Evolutionary conservation across 1,284 basidiomycete species (phyloP), one percentile per base, ranked within the genome.

Genomic region (Athelia psychrophila): DNA sequence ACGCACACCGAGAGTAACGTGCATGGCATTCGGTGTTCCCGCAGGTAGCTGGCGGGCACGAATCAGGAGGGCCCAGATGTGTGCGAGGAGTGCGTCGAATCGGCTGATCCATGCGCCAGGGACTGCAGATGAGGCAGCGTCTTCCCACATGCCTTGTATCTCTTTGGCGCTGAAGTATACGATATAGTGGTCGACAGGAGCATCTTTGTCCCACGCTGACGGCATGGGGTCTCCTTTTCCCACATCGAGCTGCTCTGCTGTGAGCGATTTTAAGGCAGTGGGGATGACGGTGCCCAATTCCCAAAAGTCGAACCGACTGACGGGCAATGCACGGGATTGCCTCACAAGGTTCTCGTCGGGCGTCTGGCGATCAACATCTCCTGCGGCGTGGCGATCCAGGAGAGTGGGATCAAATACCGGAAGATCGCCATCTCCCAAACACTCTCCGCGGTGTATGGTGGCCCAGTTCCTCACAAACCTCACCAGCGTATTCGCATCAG

Each of bases 11-110:
- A 72, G 55, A 2, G 68, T 67, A 25, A 70, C 55, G 50, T 66
- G 57, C 9, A 58, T 59, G 20, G 20, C 15, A 22, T 12, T 22
- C 15, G 10, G 13, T 10, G 58, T 51, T 3, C 27, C 51, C 18
- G 66, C 50, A 1, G 54, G 54, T 8, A 70, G 65, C 3, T 73
- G 72, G 40, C 69, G 68, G 35, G 70, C 62, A 45, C 75, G 60
- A 23, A 67, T 56, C 2, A 53, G 74, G 74, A 77, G 16, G 77
- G 48, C 57, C n/a, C n/a, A n/a, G n/a, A n/a, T n/a, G n/a, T n/a
- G n/a, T n/a, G 71, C 71, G 12, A 71, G 66, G 22, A 78, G 64
- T 1, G 74, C 69, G 58, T 77, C 75, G n/a, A 76, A 65, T 49
- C 67, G 66, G 53, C 70, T 74, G n/a, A n/a, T n/a, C n/a, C n/a